Conservation (phyloP, 2,329 filamentous ascomycete species). For the Cladosporium halotolerans region DNA sequence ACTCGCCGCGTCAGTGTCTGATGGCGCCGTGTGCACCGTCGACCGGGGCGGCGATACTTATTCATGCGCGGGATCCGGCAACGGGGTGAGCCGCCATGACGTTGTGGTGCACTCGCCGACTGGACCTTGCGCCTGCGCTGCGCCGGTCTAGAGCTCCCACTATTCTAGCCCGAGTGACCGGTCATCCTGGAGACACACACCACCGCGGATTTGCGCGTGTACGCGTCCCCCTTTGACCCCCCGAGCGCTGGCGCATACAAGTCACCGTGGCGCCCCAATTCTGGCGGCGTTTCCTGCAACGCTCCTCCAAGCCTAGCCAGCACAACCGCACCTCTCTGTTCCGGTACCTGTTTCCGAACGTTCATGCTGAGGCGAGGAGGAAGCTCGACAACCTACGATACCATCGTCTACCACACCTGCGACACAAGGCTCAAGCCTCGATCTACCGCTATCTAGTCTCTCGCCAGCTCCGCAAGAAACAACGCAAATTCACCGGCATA, state of each 20-base stretch:
- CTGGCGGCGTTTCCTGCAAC: constrained; percentile 22
- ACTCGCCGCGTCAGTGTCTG: neutral
- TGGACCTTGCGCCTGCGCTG: neutral
- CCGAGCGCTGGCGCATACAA: neutral
- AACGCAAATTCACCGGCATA: constrained; percentile 42
- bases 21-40: no score
- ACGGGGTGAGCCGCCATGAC: neutral
- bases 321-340: constrained; percentile 39
- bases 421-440: constrained; percentile 64
- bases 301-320: constrained; percentile 7
- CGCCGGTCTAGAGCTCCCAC: neutral
- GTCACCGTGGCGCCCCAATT: constrained; percentile 22
- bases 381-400: constrained; percentile 65
- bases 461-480: constrained; percentile 26
- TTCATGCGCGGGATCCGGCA: no score
- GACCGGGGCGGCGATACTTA: no score
- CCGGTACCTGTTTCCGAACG: constrained; percentile 62
- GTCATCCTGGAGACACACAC: neutral
- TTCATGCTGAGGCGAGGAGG: constrained; percentile 58
- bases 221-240: neutral
- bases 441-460: constrained; percentile 52
- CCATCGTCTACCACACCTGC: constrained; percentile 66
- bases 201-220: neutral
- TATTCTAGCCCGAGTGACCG: neutral
- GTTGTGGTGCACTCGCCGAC: neutral